Evolutionary conservation across 495 filamentous ascomycete species (phyloP).

Genomic region (Xeromyces bisporus): DNA sequence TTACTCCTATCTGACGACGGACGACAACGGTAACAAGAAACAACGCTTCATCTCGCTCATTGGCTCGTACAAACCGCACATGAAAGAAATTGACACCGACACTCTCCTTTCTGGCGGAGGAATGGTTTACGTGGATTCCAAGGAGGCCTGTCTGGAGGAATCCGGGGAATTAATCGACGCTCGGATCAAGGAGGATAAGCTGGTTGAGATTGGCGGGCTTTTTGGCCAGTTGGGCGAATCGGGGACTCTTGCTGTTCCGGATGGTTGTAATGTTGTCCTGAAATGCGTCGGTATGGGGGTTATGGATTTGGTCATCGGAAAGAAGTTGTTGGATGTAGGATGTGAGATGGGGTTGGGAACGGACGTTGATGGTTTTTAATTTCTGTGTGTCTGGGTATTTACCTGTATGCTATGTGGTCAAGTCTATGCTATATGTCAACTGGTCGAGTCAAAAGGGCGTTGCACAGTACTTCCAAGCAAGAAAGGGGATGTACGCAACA

Average conservation of each 20-base stretch:
- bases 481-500: too few species aligned
- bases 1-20: slow-evolving; percentile 27
- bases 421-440: too few species aligned
- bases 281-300: slow-evolving; percentile 33
- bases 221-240: slow-evolving; percentile 33
- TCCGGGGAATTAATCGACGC: slow-evolving; percentile 79
- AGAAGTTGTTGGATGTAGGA: slow-evolving; percentile 56
- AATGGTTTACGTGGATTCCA: slow-evolving; percentile 65
- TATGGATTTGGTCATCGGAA: slow-evolving; percentile 38
- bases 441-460: too few species aligned
- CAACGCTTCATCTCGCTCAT: slow-evolving; percentile 63
- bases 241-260: slow-evolving; percentile 8
- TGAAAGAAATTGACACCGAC: slow-evolving; percentile 69
- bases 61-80: slow-evolving; percentile 68
- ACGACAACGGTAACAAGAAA: slow-evolving; percentile 42
- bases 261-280: slow-evolving; percentile 48
- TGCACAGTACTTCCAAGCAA: too few species aligned
- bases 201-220: slow-evolving; percentile 75
- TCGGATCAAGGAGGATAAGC: slow-evolving; percentile 42
- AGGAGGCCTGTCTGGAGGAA: slow-evolving; percentile 64
- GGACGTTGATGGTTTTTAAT: slow-evolving; percentile 49
- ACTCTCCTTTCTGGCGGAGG: slow-evolving; percentile 59
- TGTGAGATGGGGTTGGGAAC: slow-evolving; percentile 51
- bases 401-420: too few species aligned
- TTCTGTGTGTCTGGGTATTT: too few species aligned